A percentile compares a stretch with the other conserved stretches of the same genome.
Conservation (phyloP, 2,329 filamentous ascomycete genomes). For the Sphaceloma murrayae region DNA sequence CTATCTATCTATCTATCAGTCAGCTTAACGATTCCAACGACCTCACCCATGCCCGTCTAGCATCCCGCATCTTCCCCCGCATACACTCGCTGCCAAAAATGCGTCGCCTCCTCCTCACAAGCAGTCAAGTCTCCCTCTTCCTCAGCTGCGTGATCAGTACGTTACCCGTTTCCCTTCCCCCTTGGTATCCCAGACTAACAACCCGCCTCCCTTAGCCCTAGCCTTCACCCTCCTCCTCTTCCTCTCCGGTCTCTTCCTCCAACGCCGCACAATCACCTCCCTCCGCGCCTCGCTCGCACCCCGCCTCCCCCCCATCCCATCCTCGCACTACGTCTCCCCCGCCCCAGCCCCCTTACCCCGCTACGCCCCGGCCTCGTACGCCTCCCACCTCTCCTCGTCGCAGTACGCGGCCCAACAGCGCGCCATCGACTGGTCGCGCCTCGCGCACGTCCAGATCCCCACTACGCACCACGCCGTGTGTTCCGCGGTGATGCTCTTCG, state of each 20-base stretch:
- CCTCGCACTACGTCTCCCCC: constrained; percentile 6
- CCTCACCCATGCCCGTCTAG: too few relatives aligned
- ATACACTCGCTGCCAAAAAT: too few relatives aligned
- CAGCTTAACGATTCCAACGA: too few relatives aligned
- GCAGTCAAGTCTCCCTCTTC: constrained; percentile 60
- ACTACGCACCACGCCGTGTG: constrained; percentile 39
- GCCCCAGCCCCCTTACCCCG: not conserved
- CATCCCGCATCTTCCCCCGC: too few relatives aligned
- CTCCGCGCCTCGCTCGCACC: constrained; percentile 26
- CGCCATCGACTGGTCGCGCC: constrained; percentile 49
- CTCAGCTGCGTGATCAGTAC: constrained; percentile 55
- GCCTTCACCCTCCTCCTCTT: constrained; percentile 76
- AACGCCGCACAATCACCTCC: constrained; percentile 68
- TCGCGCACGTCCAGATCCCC: constrained; percentile 42
- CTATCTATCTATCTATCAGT: too few relatives aligned
- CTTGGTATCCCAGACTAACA: constrained; percentile 15
- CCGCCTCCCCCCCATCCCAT: constrained; percentile 6
- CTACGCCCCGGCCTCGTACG: not conserved
- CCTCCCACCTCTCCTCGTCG: not conserved
- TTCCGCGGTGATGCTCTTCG: constrained; percentile 41
- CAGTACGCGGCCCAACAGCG: constrained; percentile 1
- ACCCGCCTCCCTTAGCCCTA: constrained; percentile 43
- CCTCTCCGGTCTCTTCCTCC: constrained; percentile 75
- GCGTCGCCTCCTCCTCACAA: constrained; percentile 51
- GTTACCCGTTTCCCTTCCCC: constrained; percentile 21